These are phyloP conservation scores for Tolypocladium amazonense DNA, from an alignment of 2,329 filamentous ascomycete genomes.

Conservation along the genomic window DNA sequence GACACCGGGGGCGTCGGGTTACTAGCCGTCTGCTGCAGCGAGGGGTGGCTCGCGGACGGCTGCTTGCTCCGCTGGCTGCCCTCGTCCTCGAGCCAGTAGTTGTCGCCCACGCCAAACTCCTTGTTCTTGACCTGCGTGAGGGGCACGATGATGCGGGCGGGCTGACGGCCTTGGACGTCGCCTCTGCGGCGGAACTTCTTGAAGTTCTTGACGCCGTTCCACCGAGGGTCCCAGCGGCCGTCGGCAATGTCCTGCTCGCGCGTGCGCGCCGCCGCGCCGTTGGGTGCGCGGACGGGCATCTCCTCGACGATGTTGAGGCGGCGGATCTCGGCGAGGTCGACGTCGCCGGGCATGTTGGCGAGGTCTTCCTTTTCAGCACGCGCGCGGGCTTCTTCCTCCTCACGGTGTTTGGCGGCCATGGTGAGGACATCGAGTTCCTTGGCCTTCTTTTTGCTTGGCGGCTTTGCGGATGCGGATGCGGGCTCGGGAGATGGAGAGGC, in stretches of 20 bases:
- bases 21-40: constrained; percentile 2
- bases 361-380: constrained; percentile 42
- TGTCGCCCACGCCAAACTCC: constrained; percentile 62
- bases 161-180: constrained; percentile 29
- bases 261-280: constrained; percentile 13
- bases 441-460: constrained; percentile 33
- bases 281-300: constrained; percentile 49
- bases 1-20: constrained; percentile 3
- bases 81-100: constrained; percentile 61
- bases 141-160: constrained; percentile 50
- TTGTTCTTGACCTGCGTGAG: constrained; percentile 63
- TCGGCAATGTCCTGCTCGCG: constrained; percentile 40
- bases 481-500: constrained; percentile 15
- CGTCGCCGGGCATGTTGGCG: constrained; percentile 44
- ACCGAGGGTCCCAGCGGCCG: constrained; percentile 70
- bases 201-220: constrained; percentile 95
- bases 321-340: constrained; percentile 64
- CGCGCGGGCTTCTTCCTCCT: constrained; percentile 56
- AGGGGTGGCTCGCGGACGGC: constrained; percentile 9
- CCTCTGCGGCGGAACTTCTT: constrained; percentile 69
- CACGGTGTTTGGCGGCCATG: constrained; percentile 46
- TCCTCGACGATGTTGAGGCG: constrained; percentile 67
- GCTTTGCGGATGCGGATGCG: constrained; percentile 7
- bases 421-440: constrained; percentile 60
- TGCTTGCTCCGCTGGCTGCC: constrained; percentile 16